Base-by-base conservation (phyloP, 1,139 yeast genomes). In the Scheffersomyces illinoinensis region DNA sequence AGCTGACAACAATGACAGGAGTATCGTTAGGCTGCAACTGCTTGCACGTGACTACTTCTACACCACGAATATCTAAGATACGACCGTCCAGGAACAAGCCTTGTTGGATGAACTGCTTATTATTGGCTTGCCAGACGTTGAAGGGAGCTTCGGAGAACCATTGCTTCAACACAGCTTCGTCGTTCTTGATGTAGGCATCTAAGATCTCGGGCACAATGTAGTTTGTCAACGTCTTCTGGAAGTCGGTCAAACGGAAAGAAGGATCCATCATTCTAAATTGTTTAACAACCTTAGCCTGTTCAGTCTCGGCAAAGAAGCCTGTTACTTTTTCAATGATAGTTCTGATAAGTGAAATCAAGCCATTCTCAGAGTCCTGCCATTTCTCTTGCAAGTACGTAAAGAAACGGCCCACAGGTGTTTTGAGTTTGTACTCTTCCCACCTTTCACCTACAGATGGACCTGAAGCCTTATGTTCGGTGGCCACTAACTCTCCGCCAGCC, bases 91-190 rank as follows among this genome's bases (percentile, higher is more conserved):
- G 89, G 69, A 91, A 91, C 58, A 95, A 81, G 10, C 97, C 97
- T 75, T 93, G 97, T 70, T 93, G 97, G 68, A 90, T 86, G 73
- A 93, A 89, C 71, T 91, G 97, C 76, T 96, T 96, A 72, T 95
- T 93, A 74, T 90, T 92, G 50, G 98, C 97, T 66, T 91, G 87
- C 87, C 97, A 93, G 58, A 96, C 97, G 72, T 95, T 93, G 78
- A 81, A 93, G 49, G 99, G 98, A 46, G 98, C 98, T 76, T 96
- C 99, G 57, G 97, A 90, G 62, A 96, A 85, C 99, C 99, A 96
- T 67, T 82, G 79, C 74, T 93, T 91, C 71, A 96, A 83, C 26
- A 89, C 89, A 57, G 83, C 84, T 64, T 88, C 93, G 68, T 96
- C 98, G 64, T 97, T 97, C 70, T 90, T 90, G 64, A 92, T 92